A percentile compares a stretch with the other conserved stretches of the same genome.
These are phyloP conservation scores for Deakozyma indianensis DNA, from an alignment of 805 yeast genomes.

Conservation along the genomic window DNA sequence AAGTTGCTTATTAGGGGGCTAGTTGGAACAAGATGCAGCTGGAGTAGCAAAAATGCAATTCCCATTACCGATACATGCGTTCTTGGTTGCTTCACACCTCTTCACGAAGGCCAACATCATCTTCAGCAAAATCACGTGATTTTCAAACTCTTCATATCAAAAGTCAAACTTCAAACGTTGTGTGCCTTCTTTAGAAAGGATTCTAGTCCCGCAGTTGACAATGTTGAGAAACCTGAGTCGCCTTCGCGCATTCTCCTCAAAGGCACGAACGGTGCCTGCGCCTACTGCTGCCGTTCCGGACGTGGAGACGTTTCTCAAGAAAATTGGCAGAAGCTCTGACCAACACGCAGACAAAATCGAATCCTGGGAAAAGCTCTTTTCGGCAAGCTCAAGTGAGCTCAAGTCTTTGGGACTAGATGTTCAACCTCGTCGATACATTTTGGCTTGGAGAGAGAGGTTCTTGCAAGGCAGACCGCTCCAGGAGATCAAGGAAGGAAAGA, in stretches of 20 bases:
- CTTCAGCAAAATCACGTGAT: no score
- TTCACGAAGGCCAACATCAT: no score
- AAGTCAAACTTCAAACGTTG: no score
- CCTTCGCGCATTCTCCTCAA: neutral
- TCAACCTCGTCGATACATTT: slow-evolving; percentile 47
- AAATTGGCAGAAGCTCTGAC: slow-evolving; percentile 60
- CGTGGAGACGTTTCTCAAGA: slow-evolving; percentile 54
- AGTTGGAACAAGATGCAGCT: no score
- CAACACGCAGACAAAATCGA: slow-evolving; percentile 62
- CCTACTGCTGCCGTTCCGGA: slow-evolving; percentile 50
- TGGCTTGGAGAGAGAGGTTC: slow-evolving; percentile 58
- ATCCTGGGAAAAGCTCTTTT: slow-evolving; percentile 58
- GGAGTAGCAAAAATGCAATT: no score
- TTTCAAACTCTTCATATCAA: no score
- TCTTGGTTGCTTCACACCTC: no score
- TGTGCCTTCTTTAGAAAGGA: no score
- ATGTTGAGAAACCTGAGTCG: neutral
- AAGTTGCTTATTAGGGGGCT: no score
- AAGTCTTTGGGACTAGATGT: slow-evolving; percentile 68
- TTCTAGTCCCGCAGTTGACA: neutral
- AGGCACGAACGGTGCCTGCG: slow-evolving; percentile 22
- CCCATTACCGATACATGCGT: no score
- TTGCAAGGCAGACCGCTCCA: slow-evolving; percentile 40
- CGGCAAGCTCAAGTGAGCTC: slow-evolving; percentile 37
- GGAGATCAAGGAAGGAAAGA: slow-evolving; percentile 53